Evolutionary conservation across 805 yeast genomes (phyloP), one percentile per base, ranked within the genome.

Genomic region (Candida koratica): DNA sequence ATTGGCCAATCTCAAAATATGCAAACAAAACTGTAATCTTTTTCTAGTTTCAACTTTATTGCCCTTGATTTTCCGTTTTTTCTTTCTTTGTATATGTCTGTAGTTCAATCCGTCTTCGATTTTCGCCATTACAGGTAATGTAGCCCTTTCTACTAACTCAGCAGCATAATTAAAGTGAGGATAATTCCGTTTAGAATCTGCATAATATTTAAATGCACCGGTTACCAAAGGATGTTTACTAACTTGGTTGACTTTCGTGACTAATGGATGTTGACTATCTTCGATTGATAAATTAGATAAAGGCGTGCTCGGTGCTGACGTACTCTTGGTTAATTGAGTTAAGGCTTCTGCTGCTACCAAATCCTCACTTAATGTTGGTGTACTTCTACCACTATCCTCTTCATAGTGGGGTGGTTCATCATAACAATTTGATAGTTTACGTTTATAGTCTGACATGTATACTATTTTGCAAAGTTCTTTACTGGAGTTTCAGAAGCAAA

Each of bases 1-100:
- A 51, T 86, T 88, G 3, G 96, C 96, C 33, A 86, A 66, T 51
- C 82, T 81, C 38, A 88, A 64, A 35, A 89, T 68, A 47, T 87
- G 89, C 31, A 89, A 68, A 49, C 95, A 78, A 51, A 90, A 83
- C 24, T 84, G 79, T 31, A 88, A 54, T 45, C 89, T 71, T 45
- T 81, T 80, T 41, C 85, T 75, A 17, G 89, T 81, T 50, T 86
- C 95, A 38, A 37, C 32, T 32, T 41, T 48, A 13, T 32, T 47
- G 3, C 43, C 22, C 17, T 38, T 38, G 14, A 43, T 34, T 32
- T 27, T 46, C 38, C 46, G 38, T 22, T 43, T 45, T 36, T 33
- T 38, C 28, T 16, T 25, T 25, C 36, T 32, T 22, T 24, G 30
- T n/a, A 33, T 44, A 36, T 66, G 69, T 29, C 68, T 49, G 32